These are phyloP conservation scores for Trichothecium roseum DNA, from an alignment of 2,329 filamentous ascomycete species.

Conservation along the genomic window DNA sequence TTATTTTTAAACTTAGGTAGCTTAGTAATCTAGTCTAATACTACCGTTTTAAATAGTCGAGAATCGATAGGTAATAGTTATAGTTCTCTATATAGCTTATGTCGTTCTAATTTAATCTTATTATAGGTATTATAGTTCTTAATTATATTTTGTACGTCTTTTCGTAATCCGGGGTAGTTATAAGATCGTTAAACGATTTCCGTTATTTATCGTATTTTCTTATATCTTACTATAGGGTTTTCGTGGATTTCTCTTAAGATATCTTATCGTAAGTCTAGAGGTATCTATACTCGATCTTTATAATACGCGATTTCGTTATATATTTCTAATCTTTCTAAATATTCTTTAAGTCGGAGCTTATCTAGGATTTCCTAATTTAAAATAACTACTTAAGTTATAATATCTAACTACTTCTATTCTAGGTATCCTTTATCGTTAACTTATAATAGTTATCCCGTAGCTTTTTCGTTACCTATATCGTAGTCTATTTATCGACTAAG, in stretches of 20 bases:
- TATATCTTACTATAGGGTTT: neutral
- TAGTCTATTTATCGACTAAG: constrained; percentile 4
- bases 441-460: too few species aligned
- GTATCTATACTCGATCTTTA: neutral
- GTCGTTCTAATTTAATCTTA: too few species aligned
- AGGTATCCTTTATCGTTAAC: too few species aligned
- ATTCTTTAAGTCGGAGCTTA: neutral
- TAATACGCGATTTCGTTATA: neutral
- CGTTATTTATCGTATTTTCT: neutral
- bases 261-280: neutral
- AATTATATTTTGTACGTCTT: too few species aligned
- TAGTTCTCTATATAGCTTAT: too few species aligned
- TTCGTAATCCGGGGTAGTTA: too few species aligned
- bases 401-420: too few species aligned
- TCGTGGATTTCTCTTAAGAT: neutral
- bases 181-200: neutral
- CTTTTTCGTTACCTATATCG: neutral
- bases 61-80: neutral
- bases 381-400: too few species aligned
- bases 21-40: neutral
- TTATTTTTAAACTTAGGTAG: too few species aligned
- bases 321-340: neutral
- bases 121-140: too few species aligned
- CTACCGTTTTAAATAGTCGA: neutral
- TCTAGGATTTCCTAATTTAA: too few species aligned